phyloP scores from a whole-genome alignment of 345 rosid species.

The Abelmoschus esculentus region DNA sequence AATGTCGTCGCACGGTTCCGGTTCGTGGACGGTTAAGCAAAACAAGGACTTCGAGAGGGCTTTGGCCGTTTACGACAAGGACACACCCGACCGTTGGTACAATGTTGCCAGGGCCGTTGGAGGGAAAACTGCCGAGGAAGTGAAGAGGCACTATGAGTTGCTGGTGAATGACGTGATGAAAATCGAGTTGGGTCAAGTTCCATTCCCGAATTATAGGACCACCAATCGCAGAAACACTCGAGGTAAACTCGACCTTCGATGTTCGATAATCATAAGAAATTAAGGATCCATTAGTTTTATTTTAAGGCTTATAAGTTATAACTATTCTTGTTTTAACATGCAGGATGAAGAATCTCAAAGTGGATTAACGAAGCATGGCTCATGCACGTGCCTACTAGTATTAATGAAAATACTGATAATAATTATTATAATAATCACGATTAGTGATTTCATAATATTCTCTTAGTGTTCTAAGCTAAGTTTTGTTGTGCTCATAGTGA shows the following conservation, averaged over 20 bases:
- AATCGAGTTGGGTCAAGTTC: constrained; percentile 73
- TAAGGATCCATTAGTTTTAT: no score
- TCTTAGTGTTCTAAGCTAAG: no score
- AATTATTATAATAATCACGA: no score
- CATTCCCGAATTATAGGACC: constrained; percentile 68
- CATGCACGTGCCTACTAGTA: no score
- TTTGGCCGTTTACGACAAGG: constrained; percentile 78
- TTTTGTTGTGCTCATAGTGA: no score
- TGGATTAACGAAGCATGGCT: no score
- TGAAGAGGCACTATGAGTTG: constrained; percentile 65
- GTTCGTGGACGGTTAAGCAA: constrained; percentile 74
- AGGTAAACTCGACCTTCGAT: constrained; percentile 10
- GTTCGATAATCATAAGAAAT: no score
- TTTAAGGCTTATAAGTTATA: no score
- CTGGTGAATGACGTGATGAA: constrained; percentile 61
- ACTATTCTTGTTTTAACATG: no score
- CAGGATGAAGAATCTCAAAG: no score
- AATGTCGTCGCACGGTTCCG: constrained; percentile 61
- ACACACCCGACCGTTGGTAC: constrained; percentile 95
- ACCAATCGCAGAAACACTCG: constrained; percentile 20
- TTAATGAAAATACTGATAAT: no score
- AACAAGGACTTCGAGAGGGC: constrained; percentile 94
- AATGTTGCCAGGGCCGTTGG: constrained; percentile 90
- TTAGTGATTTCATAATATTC: no score
- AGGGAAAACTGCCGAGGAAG: constrained; percentile 81